phyloP scores from a whole-genome alignment of 2,329 filamentous ascomycete genomes.

The Rhynchosporium graminicola region DNA sequence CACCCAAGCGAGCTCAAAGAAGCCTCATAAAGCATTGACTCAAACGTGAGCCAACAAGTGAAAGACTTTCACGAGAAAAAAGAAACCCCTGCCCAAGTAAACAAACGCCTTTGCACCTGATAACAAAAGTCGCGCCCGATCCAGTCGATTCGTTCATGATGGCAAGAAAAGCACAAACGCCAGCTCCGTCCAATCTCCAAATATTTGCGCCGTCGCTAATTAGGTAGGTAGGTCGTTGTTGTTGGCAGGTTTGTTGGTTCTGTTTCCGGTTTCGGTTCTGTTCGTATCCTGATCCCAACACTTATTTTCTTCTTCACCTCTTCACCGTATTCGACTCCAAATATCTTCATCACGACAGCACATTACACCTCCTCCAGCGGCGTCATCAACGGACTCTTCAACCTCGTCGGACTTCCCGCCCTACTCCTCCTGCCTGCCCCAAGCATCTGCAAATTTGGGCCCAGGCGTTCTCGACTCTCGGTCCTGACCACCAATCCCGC shows the following conservation, averaged over 20 bases:
- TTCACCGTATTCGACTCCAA: not conserved
- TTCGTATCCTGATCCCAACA: not conserved
- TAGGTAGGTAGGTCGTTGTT: constrained; percentile 17
- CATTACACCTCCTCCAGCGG: constrained; percentile 46
- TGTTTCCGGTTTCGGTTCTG: not conserved
- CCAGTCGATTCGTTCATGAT: not conserved
- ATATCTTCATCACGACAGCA: not conserved
- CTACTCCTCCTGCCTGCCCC: constrained; percentile 54
- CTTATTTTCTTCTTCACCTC: not conserved
- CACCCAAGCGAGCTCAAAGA: too few relatives aligned
- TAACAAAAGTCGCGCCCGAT: not conserved
- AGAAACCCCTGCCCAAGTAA: too few relatives aligned
- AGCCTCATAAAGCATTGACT: too few relatives aligned
- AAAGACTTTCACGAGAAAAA: too few relatives aligned
- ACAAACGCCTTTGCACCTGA: too few relatives aligned
- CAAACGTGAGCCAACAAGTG: too few relatives aligned
- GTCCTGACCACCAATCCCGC: constrained; percentile 78
- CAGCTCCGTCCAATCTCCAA: constrained; percentile 15
- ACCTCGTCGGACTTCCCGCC: constrained; percentile 48
- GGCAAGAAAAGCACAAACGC: constrained; percentile 5
- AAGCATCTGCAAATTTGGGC: constrained; percentile 54
- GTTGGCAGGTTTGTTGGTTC: not conserved
- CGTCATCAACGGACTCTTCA: constrained; percentile 59
- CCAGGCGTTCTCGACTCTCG: constrained; percentile 80
- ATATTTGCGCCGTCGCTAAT: constrained; percentile 27